These are phyloP conservation scores for Hordeum pubiflorum DNA, from an alignment of 202 grass and related monocot genomes.

Conservation along the genomic window DNA sequence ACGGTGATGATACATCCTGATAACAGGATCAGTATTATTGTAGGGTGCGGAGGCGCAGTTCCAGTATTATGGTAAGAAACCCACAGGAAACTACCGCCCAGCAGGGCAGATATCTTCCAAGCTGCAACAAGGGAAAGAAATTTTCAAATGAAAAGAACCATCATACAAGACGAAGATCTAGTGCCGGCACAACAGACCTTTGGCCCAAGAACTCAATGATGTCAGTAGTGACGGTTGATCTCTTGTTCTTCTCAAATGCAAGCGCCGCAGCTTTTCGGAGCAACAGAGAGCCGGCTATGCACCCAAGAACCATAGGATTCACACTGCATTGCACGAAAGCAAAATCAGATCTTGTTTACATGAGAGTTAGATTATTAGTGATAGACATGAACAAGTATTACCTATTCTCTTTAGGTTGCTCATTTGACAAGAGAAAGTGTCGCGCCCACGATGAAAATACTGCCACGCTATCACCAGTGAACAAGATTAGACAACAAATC, in stretches of 20 bases:
- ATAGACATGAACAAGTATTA: slow-evolving; percentile 18
- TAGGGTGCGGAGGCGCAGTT: background rate
- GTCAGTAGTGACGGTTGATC: slow-evolving; percentile 75
- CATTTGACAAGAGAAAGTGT: slow-evolving; percentile 38
- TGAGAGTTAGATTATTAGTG: background rate
- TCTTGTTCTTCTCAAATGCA: slow-evolving; percentile 66
- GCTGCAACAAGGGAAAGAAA: slow-evolving; percentile 30
- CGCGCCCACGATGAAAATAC: slow-evolving; percentile 79
- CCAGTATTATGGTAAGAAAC: background rate
- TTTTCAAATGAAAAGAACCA: background rate
- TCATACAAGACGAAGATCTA: background rate
- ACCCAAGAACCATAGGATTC: slow-evolving; percentile 82
- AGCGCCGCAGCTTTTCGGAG: slow-evolving; percentile 62
- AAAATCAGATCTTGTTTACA: background rate
- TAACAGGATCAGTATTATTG: background rate
- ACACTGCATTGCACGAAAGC: slow-evolving; percentile 34
- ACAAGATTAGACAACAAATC: background rate
- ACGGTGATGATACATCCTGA: background rate
- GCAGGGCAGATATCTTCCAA: slow-evolving; percentile 75
- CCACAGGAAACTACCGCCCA: background rate
- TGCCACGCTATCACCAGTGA: slow-evolving; percentile 52
- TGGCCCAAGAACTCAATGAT: slow-evolving; percentile 76
- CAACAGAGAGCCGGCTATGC: slow-evolving; percentile 67
- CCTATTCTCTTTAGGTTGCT: slow-evolving; percentile 46
- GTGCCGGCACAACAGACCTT: slow-evolving; percentile 33